Conservation (phyloP, 805 yeast species). For the Candida endomychidarum region DNA sequence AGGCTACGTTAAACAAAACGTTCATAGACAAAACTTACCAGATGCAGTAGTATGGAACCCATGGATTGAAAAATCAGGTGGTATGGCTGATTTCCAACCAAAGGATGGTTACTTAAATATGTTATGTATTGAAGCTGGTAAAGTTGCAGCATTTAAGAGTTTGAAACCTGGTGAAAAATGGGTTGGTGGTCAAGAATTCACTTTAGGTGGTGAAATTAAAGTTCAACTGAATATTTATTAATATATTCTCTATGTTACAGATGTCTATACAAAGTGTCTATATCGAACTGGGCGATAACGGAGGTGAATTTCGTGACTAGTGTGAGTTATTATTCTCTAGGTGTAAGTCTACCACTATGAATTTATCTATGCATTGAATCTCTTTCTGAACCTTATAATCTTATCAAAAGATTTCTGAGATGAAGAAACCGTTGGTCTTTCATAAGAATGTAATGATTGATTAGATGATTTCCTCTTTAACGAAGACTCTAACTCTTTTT, state of each 20-base stretch:
- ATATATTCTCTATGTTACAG: background rate
- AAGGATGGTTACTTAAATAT: constrained; percentile 78
- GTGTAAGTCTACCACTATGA: too few relatives aligned
- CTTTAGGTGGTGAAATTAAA: constrained; percentile 59
- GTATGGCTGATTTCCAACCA: constrained; percentile 88
- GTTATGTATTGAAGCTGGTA: constrained; percentile 96
- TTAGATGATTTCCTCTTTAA: constrained; percentile 10
- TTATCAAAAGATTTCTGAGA: constrained; percentile 33
- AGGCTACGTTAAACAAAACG: constrained; percentile 69
- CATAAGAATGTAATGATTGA: constrained; percentile 19
- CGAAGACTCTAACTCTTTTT: constrained; percentile 5
- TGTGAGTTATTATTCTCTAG: too few relatives aligned
- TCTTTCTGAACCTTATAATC: constrained; percentile 34
- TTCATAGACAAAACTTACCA: constrained; percentile 63
- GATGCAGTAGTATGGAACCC: constrained; percentile 96
- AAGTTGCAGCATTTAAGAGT: constrained; percentile 65
- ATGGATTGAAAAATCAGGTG: constrained; percentile 79
- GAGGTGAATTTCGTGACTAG: too few relatives aligned
- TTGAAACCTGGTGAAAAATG: constrained; percentile 74
- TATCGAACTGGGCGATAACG: too few relatives aligned
- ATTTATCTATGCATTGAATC: constrained; percentile 18
- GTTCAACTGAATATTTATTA: constrained; percentile 52
- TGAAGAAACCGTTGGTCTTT: constrained; percentile 43
- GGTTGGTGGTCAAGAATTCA: constrained; percentile 65
- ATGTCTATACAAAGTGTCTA: constrained; percentile 20